These are phyloP conservation scores for Phoma sp. DNA, from an alignment of 2,329 filamentous ascomycete species.

Conservation along the genomic window DNA sequence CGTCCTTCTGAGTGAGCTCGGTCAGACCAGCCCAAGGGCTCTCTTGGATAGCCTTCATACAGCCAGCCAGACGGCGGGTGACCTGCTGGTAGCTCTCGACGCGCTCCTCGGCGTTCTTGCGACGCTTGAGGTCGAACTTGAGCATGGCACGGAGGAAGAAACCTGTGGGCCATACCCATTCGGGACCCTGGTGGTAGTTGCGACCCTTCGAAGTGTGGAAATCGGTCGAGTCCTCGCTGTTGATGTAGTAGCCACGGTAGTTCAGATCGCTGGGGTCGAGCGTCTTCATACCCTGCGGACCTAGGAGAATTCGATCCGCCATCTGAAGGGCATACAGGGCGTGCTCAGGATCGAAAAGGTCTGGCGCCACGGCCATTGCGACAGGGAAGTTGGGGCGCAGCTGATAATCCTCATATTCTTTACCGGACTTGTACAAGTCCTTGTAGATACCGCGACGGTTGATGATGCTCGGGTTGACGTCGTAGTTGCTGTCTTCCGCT, in stretches of 20 bases:
- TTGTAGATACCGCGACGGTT: conserved; percentile 98
- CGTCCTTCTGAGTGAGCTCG: conserved; percentile 90
- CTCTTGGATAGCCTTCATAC: conserved; percentile 81
- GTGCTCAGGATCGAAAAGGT: conserved; percentile 79
- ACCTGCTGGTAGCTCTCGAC: conserved; percentile 95
- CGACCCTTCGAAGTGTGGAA: conserved; percentile 92
- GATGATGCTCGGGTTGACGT: conserved; percentile 78
- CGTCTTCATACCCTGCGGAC: conserved; percentile 93
- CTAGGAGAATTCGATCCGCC: conserved; percentile 79
- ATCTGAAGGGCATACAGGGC: conserved; percentile 80
- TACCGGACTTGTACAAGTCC: conserved; percentile 90
- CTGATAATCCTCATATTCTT: conserved; percentile 98
- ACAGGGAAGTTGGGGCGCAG: conserved; percentile 93
- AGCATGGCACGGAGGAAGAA: conserved; percentile 93
- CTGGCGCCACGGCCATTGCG: conserved; percentile 91
- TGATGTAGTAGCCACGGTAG: conserved; percentile 93
- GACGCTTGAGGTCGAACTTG: conserved; percentile 82
- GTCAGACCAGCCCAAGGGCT: conserved; percentile 89
- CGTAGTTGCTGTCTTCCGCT: conserved; percentile 75
- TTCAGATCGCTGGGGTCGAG: conserved; percentile 91
- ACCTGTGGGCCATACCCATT: conserved; percentile 97
- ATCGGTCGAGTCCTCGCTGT: conserved; percentile 89
- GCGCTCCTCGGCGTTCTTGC: conserved; percentile 69
- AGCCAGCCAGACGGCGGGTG: conserved; percentile 78
- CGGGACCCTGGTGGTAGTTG: conserved; percentile 97